Conservation (phyloP, 164 flowering plant species). For the Piper betle region DNA sequence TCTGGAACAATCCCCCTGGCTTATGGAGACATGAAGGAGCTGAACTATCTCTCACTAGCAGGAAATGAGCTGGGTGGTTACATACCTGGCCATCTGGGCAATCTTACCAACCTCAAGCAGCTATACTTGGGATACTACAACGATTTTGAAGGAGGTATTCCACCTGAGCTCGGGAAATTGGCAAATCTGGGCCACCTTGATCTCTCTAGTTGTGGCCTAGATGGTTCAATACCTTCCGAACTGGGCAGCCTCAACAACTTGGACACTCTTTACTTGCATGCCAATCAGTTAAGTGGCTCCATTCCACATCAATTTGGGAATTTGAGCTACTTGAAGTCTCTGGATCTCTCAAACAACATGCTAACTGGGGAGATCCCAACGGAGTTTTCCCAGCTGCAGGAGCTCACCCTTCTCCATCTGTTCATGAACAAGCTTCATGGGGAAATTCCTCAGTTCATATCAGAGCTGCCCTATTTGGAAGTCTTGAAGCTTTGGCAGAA, state of each 20-base stretch:
- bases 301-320: constrained; percentile 44
- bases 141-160: constrained; percentile 41
- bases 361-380: constrained; percentile 47
- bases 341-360: constrained; percentile 56
- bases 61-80: constrained; percentile 46
- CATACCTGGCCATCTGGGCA: constrained; percentile 47
- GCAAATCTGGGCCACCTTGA: constrained; percentile 36
- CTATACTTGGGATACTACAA: constrained; percentile 58
- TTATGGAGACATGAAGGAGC: constrained; percentile 34
- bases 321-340: constrained; percentile 32
- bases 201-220: constrained; percentile 37
- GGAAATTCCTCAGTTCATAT: constrained; percentile 37
- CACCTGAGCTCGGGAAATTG: constrained; percentile 45
- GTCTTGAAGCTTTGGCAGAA: constrained; percentile 57
- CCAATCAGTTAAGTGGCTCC: constrained; percentile 38
- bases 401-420: constrained; percentile 33
- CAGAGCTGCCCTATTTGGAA: constrained; percentile 46
- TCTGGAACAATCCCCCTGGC: constrained; percentile 32
- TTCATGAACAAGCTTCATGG: constrained; percentile 40
- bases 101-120: constrained; percentile 34
- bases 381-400: constrained; percentile 28
- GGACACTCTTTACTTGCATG: constrained; percentile 51
- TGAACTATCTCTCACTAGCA: constrained; percentile 30
- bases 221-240: constrained; percentile 45
- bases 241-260: constrained; percentile 35